These are phyloP conservation scores for Aphanomyces stellatus DNA, from an alignment of 352 stramenopile species.

Conservation along the genomic window DNA sequence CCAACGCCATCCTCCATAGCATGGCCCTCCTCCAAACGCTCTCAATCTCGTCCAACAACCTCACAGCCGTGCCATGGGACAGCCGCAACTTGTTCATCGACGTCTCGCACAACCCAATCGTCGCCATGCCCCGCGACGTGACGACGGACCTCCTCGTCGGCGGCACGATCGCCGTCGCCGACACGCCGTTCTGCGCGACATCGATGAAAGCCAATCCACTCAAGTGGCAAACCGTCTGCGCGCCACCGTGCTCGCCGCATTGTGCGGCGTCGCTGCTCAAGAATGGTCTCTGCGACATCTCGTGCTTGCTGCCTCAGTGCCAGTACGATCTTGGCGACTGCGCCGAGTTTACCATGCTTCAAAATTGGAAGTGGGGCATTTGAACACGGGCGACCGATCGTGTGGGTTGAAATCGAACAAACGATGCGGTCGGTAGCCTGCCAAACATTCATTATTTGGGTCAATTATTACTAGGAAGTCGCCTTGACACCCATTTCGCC, in stretches of 20 bases:
- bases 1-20: background rate
- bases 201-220: background rate
- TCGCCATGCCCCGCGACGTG: background rate
- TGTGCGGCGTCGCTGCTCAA: background rate
- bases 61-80: background rate
- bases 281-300: background rate
- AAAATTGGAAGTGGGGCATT: too few relatives aligned
- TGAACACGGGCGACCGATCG: too few relatives aligned
- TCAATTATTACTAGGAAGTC: too few relatives aligned
- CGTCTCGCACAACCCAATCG: background rate
- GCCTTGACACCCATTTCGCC: too few relatives aligned
- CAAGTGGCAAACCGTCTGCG: background rate
- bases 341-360: background rate
- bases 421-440: too few relatives aligned
- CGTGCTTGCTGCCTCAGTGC: background rate
- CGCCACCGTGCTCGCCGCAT: background rate
- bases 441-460: too few relatives aligned
- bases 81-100: background rate
- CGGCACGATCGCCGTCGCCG: background rate
- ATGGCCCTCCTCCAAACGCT: background rate
- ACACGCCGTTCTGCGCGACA: background rate
- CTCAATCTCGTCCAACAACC: background rate
- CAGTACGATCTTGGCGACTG: background rate
- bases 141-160: background rate
- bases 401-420: too few relatives aligned